These are phyloP conservation scores for Scutellaria galericulata DNA, from an alignment of 257 asterid species.

Conservation along the genomic window DNA sequence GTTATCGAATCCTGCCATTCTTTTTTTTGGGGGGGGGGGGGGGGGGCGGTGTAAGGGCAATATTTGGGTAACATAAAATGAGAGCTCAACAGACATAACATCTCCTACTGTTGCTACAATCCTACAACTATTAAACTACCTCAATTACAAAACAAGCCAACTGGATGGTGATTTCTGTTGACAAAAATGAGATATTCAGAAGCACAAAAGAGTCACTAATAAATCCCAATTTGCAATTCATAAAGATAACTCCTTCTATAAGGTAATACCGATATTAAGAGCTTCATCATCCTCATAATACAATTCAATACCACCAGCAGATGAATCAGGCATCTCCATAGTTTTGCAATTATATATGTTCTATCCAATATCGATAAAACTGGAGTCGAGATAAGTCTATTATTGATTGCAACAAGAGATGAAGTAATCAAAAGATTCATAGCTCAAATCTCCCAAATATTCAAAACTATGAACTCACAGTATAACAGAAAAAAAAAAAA, in stretches of 20 bases:
- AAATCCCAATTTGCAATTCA: background rate
- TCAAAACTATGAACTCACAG: too few relatives aligned
- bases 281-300: constrained; percentile 7
- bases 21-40: too few relatives aligned
- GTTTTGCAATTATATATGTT: background rate
- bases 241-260: background rate
- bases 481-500: too few relatives aligned
- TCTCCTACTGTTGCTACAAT: background rate
- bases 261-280: background rate
- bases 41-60: too few relatives aligned
- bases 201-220: background rate
- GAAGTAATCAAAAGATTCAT: too few relatives aligned
- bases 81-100: background rate
- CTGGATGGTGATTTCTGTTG: background rate
- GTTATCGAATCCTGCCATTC: too few relatives aligned
- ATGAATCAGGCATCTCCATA: background rate
- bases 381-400: too few relatives aligned
- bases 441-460: too few relatives aligned
- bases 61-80: background rate
- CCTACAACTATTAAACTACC: background rate
- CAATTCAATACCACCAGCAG: constrained; percentile 14
- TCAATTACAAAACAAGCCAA: background rate
- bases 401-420: too few relatives aligned
- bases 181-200: constrained; percentile 3
- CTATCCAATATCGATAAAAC: background rate